A percentile compares a stretch with the other conserved stretches of the same genome.
Conservation (phyloP, 768 basidiomycete species). For the Boletus sp. region DNA sequence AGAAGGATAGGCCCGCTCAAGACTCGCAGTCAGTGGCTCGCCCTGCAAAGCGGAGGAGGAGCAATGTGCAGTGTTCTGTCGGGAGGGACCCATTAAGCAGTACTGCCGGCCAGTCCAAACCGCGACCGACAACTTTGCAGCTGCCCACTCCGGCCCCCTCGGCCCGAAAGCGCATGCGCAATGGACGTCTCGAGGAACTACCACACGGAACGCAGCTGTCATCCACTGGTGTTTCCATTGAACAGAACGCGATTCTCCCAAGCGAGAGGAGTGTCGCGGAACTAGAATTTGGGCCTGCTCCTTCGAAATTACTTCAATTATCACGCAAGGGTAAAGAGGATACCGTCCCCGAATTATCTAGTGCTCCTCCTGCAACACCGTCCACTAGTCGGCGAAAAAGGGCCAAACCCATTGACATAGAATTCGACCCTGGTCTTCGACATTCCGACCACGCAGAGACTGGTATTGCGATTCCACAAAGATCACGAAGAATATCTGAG, state of each 20-base stretch:
- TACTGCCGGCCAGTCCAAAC: slow-evolving; percentile 3
- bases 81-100: not conserved
- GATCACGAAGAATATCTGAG: slow-evolving; percentile 5
- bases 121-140: slow-evolving; percentile 7
- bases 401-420: not conserved
- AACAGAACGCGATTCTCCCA: not conserved
- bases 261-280: slow-evolving; percentile 4
- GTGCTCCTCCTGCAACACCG: slow-evolving; percentile 9
- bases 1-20: slow-evolving; percentile 3
- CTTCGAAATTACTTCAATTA: not conserved
- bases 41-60: slow-evolving; percentile 23
- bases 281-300: not conserved
- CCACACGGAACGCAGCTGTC: not conserved
- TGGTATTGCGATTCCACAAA: slow-evolving; percentile 19
- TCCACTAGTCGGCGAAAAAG: slow-evolving; percentile 3
- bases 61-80: not conserved
- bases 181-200: not conserved
- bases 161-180: slow-evolving; percentile 14
- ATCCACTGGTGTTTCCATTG: not conserved
- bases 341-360: not conserved
- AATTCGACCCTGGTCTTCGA: not conserved
- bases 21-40: slow-evolving; percentile 3
- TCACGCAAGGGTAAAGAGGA: not conserved
- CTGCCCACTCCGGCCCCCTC: slow-evolving; percentile 26
- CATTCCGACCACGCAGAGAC: not conserved